phyloP scores from a whole-genome alignment of 495 filamentous ascomycete species.

The Podospora pseudocomata region DNA sequence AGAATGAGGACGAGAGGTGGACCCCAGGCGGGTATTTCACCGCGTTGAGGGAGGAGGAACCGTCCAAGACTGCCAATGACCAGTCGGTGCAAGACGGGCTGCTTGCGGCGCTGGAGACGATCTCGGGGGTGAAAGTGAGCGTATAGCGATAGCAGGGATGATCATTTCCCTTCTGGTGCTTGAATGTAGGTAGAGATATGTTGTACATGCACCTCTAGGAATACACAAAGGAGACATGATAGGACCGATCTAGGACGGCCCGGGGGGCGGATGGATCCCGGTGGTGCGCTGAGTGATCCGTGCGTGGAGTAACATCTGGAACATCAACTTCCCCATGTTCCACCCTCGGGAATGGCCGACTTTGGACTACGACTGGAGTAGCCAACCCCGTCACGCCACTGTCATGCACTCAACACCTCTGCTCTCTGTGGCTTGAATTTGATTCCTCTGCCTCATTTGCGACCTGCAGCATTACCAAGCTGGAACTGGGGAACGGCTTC shows the following conservation, averaged over 20 bases:
- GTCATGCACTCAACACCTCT: neutral
- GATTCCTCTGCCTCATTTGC: neutral
- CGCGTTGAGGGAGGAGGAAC: neutral
- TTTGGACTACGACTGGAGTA: neutral
- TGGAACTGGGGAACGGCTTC: neutral
- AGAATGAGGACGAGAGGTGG: neutral
- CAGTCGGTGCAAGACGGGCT: slow-evolving; percentile 24
- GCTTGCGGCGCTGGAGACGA: slow-evolving; percentile 22
- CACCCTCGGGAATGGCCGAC: slow-evolving; percentile 5
- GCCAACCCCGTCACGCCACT: slow-evolving; percentile 1
- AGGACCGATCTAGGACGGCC: neutral
- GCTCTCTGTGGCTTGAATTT: neutral
- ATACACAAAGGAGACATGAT: neutral
- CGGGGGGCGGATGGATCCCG: neutral
- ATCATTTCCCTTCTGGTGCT: neutral
- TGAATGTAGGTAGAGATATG: neutral
- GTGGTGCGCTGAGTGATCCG: neutral
- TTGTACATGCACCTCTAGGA: too few relatives aligned
- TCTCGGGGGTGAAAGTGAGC: slow-evolving; percentile 15
- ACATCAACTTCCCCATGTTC: neutral
- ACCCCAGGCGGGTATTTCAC: slow-evolving; percentile 1
- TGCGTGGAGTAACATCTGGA: neutral
- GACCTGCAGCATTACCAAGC: neutral
- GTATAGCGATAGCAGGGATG: neutral
- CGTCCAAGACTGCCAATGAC: slow-evolving; percentile 18